Evolutionary conservation across 2,329 filamentous ascomycete genomes (phyloP).

Genomic region (Diaporthe nobilis): DNA sequence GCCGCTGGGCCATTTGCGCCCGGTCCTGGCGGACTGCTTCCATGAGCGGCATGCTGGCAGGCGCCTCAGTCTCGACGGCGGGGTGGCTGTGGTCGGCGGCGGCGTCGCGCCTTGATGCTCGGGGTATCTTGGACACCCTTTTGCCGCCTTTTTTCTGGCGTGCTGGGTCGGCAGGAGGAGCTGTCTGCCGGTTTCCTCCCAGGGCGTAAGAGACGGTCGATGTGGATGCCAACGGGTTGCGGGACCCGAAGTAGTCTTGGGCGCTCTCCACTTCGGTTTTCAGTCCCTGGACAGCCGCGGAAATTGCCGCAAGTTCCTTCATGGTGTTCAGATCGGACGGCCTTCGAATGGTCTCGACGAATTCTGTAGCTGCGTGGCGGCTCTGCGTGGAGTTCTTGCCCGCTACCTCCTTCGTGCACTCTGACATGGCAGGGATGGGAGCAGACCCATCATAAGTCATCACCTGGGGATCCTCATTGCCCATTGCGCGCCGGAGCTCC

Average conservation of each 20-base stretch:
- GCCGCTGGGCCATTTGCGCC: not conserved
- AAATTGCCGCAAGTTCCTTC: too few species aligned
- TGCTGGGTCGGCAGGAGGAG: not conserved
- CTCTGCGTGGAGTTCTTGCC: not conserved
- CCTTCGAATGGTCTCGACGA: not conserved
- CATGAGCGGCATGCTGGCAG: not conserved
- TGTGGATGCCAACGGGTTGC: not conserved
- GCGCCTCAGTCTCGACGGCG: not conserved
- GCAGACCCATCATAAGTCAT: too few species aligned
- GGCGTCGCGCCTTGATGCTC: not conserved
- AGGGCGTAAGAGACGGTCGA: not conserved
- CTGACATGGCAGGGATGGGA: not conserved
- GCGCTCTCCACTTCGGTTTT: too few species aligned
- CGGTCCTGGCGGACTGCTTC: not conserved
- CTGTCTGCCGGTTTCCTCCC: not conserved
- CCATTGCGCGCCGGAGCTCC: too few species aligned
- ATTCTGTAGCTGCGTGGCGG: not conserved
- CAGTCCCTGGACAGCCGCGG: too few species aligned
- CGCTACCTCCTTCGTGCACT: not conserved
- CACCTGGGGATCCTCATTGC: too few species aligned
- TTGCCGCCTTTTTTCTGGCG: too few species aligned
- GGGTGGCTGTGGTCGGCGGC: too few species aligned
- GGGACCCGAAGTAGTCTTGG: too few species aligned
- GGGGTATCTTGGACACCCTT: accelerated
- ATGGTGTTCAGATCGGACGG: not conserved